Evolutionary conservation across 2,329 filamentous ascomycete genomes (phyloP), one percentile per base, ranked within the genome.

Genomic region (Fusarium clavum): DNA sequence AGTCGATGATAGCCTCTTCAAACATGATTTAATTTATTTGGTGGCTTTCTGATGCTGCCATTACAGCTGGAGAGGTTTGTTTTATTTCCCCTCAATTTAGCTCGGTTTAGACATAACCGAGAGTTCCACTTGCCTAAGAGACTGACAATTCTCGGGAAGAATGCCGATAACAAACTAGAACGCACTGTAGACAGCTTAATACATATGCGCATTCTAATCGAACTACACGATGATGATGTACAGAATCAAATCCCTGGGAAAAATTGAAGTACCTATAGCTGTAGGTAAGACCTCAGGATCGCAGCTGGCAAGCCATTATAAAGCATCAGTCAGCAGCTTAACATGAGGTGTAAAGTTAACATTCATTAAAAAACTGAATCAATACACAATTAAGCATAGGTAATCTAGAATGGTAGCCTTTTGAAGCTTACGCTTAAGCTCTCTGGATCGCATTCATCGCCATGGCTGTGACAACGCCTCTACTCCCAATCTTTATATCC

Each of bases 1-100:
- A 71, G 16, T 49, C 45, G 20, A 69, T 20, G 6, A 71, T 43
- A 12, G 29, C 46, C 20, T 71, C 56, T 18, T 71, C 68, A 20
- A 71, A 57, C 68, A 71, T 71, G 9, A 2, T n/a, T 38, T 0
- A n/a, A 11, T 38, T 4, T 7, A n/a, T 12, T 38, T 7, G 18
- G 1, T 12, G 18, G 18, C 16, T n/a, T 8, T 38, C 4, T 12
- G 10, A 12, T 12, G 34, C 18, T n/a, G 34, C 7, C 11, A 7
- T 38, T 4, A 0, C 18, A 38, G 6, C 6, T 13, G 7, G 18
- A n/a, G 24, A n/a, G n/a, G 12, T 2, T 5, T 3, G 10, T 12
- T 53, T 14, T 40, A 8, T 52, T 44, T 29, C 49, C 49, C 49
- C 49, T 53, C 49, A 53, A 22, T 53, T 43, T 43, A 53, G 49